phyloP scores from a whole-genome alignment of 805 yeast genomes.

The Kodamaea restingae region DNA sequence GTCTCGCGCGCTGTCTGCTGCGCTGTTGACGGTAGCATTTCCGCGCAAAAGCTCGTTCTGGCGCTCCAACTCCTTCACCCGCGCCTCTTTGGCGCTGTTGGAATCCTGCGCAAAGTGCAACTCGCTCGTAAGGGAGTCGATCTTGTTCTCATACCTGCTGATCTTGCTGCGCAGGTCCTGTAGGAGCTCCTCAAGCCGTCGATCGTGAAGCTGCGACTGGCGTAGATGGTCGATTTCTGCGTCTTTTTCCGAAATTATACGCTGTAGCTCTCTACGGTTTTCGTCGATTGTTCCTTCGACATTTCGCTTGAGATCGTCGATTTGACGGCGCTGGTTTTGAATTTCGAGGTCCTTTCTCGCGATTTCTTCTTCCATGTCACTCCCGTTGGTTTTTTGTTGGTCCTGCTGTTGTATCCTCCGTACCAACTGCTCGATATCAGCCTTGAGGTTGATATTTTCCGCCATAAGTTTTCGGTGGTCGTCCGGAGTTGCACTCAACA shows the following conservation, averaged over 20 bases:
- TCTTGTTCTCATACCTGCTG: conserved; percentile 4
- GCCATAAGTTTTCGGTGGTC: conserved; percentile 18
- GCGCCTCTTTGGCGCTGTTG: background rate
- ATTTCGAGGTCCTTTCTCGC: too few species aligned
- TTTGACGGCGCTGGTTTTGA: too few species aligned
- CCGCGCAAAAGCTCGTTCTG: background rate
- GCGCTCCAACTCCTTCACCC: background rate
- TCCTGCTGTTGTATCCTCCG: background rate
- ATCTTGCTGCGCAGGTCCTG: conserved; percentile 1
- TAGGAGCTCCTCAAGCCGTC: conserved; percentile 5
- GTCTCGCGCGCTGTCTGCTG: too few species aligned
- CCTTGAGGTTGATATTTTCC: conserved; percentile 18
- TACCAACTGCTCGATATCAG: conserved; percentile 7
- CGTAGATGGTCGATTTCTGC: background rate
- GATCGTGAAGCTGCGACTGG: background rate
- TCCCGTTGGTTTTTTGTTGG: too few species aligned
- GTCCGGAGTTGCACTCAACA: conserved; percentile 21
- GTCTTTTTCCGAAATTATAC: background rate
- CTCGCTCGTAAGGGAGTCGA: conserved; percentile 5
- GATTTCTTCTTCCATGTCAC: background rate
- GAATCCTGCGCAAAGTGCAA: conserved; percentile 6
- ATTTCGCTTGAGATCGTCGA: too few species aligned
- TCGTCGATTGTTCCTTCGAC: background rate
- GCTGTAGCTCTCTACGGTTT: background rate
- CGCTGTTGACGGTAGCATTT: too few species aligned